Base-by-base conservation (phyloP, 345 rosid genomes). In the Psidium friedrichsthalianum region DNA sequence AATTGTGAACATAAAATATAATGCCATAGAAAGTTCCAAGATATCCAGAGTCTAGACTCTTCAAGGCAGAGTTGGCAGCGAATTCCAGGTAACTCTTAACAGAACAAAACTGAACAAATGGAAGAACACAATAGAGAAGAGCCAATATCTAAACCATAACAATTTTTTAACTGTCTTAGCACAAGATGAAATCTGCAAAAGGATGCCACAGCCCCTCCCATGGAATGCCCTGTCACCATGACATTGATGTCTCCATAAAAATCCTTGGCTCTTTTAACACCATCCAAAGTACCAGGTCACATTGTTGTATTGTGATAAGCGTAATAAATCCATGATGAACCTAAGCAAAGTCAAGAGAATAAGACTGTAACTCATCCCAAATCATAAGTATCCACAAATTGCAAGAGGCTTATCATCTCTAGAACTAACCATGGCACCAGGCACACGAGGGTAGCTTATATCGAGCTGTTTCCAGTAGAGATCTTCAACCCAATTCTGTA, bases 391-490 rank as follows among this genome's bases (percentile, higher is more conserved):
- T n/a, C 27, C 44, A 86, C 7, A 82, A 21, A 56, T 11, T 53
- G n/a, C 5, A 36, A 81, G 18, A 13, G 44, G 83, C 51, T 55
- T 49, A 78, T 40, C 13, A 3, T 12, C 20, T 25, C 86, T 25
- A 58, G 53, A 59, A 88, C 98, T n/a, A 47, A 89, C 8, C 49
- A 44, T 44, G 49, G 49, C 49, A 44, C 1, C 9, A 8, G 49
- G 49, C 49, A 44, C 6, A 1, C 49, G 1, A 8, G 49, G 49
- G 58, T 44, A 61, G 61, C 93, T 92, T 59, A 97, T 84, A 93
- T 95, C 98, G 8, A 95, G 98, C 89, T 95, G 93, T 89, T 97
- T 93, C 98, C 98, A 95, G 87, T 86, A 95, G 55, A 95, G 91
- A 89, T 92, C 98, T 87, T 93, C 92, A 82, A 95, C 82, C 98